Percentiles rank a stretch among this genome's conserved stretches.
phyloP scores from a whole-genome alignment of 805 yeast genomes.

The Kodamaea restingae region DNA sequence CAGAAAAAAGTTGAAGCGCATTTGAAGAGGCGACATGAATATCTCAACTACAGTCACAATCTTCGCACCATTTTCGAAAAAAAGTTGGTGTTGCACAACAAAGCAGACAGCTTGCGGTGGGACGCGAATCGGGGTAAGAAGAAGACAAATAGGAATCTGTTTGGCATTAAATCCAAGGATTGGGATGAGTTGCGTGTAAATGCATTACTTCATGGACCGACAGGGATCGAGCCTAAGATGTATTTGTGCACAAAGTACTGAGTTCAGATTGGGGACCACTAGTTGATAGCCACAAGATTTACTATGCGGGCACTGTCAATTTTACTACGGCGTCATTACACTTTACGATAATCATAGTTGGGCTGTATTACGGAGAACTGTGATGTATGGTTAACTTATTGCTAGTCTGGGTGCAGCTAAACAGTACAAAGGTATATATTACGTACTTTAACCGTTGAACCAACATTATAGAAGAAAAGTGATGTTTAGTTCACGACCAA shows the following conservation, averaged over 20 bases:
- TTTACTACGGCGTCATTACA: too few species aligned
- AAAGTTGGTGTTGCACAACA: slow-evolving; percentile 10
- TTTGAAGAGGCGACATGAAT: slow-evolving; percentile 1
- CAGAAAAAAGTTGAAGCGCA: background rate
- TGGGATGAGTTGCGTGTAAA: slow-evolving; percentile 6
- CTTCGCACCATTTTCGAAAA: slow-evolving; percentile 9
- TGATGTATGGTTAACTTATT: too few species aligned
- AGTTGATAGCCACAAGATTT: too few species aligned
- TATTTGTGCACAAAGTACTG: slow-evolving; percentile 6
- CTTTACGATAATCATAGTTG: too few species aligned
- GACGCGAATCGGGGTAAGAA: background rate
- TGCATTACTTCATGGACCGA: slow-evolving; percentile 14
- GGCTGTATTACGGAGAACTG: too few species aligned
- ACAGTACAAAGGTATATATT: too few species aligned
- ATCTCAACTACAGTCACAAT: slow-evolving; percentile 5
- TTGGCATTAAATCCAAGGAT: background rate
- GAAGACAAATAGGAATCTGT: background rate
- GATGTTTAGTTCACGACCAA: too few species aligned
- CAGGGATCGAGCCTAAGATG: slow-evolving; percentile 11
- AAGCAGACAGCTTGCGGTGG: slow-evolving; percentile 10
- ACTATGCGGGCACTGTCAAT: too few species aligned
- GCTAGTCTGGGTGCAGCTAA: too few species aligned
- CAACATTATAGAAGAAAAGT: too few species aligned
- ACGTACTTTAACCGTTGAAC: too few species aligned
- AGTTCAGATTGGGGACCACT: too few species aligned